A percentile compares a stretch with the other conserved stretches of the same genome.
These are phyloP conservation scores for Penicillium ucsense DNA, from an alignment of 495 filamentous ascomycete species.

Conservation along the genomic window DNA sequence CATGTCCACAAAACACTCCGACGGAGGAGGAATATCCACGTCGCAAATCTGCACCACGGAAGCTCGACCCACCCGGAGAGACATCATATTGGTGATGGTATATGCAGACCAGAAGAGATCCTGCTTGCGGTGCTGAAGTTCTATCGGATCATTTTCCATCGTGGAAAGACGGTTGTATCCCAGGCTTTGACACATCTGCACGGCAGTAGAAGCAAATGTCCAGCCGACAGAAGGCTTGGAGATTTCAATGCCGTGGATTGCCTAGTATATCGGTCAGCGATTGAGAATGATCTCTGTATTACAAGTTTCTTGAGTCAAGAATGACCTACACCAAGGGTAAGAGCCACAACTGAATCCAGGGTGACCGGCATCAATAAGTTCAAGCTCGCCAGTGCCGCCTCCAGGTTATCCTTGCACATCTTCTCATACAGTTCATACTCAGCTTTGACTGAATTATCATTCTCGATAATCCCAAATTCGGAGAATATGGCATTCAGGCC, in stretches of 20 bases:
- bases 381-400: conserved; percentile 47
- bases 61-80: conserved; percentile 54
- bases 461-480: conserved; percentile 31
- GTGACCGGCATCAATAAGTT: conserved; percentile 48
- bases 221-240: conserved; percentile 56
- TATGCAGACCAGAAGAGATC: conserved; percentile 56
- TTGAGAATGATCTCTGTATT: too few species aligned
- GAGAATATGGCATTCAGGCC: conserved; percentile 48
- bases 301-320: too few species aligned
- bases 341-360: conserved; percentile 48
- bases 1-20: conserved; percentile 16
- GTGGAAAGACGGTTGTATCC: conserved; percentile 52
- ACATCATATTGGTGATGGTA: conserved; percentile 48
- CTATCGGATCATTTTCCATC: conserved; percentile 35
- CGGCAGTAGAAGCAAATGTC: conserved; percentile 47
- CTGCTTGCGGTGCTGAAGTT: conserved; percentile 26
- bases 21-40: conserved; percentile 39
- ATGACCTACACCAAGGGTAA: conserved; percentile 45
- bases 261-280: conserved; percentile 9
- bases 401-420: conserved; percentile 48
- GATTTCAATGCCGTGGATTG: conserved; percentile 50
- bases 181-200: conserved; percentile 50
- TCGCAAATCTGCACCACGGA: conserved; percentile 56
- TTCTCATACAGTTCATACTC: conserved; percentile 30
- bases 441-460: conserved; percentile 16